Base-by-base conservation (phyloP, 331 rosid genomes). In the Malus hybrid region DNA sequence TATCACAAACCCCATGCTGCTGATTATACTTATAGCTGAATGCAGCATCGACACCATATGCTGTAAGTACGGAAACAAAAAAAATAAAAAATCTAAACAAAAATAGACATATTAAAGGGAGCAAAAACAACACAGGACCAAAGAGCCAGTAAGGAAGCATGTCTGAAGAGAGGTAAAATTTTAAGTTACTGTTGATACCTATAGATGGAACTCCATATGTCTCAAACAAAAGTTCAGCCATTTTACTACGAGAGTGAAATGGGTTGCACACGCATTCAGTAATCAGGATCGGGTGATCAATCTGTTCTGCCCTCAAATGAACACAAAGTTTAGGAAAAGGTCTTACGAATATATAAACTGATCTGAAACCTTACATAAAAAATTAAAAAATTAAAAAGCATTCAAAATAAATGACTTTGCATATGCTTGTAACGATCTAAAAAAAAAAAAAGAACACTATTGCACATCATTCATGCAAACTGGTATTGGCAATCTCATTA, bases 181-280 rank as follows among this genome's bases (percentile, higher is more conserved):
- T 27, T 20, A 10, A 69, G 75, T 28, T 14, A 57, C 67, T 36
- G 70, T 33, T 50, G 65, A 27, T 88, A 94, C 97, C 97, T 88
- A 92, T 71, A 20, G 93, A 91, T 72, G 97, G 99, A 85, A 90
- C 97, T 77, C 99, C 99, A 74, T 95, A 95, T 32, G 99, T 92
- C 86, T 95, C 97, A 83, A 95, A 95, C 67, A 95, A 91, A 80
- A 95, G 97, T 77, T 95, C 99, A 36, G 87, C 97, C 99, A 95
- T 95, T 87, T 92, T 95, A 86, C 92, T 84, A 36, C 99, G 99
- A 76, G 97, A 95, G 31, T 95, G 97, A 78, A 92, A 85, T 59
- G 99, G 97, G 82, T 95, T 95, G 93, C 99, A 87, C 14, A 82
- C 89, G 32, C 99, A 95, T 84, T 94, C 96, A 72, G 99, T 95